Percentiles rank a stretch among this genome's conserved stretches.
Evolutionary conservation across 129 eudicot species (phyloP).

Genomic region (Flaveria trinervia): DNA sequence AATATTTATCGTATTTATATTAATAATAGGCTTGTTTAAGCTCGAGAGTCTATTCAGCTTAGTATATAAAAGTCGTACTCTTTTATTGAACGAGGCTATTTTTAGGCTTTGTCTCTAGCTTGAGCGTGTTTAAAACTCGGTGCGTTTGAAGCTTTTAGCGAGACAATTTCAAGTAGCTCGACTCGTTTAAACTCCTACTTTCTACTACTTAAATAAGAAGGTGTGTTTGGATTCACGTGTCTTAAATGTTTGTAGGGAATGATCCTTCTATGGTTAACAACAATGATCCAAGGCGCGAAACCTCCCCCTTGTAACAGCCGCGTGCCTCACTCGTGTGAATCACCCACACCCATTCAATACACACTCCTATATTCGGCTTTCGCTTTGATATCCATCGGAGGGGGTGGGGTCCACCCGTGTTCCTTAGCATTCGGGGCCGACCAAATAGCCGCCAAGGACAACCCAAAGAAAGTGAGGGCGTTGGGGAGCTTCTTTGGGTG

Average conservation of each 20-base stretch:
- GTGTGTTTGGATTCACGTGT: not conserved
- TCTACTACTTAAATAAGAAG: no score
- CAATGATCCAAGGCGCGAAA: conserved; percentile 55
- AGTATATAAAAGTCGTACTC: no score
- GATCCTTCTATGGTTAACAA: conserved; percentile 76
- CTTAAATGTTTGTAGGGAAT: conserved; percentile 51
- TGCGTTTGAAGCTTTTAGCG: no score
- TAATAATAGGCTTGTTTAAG: no score
- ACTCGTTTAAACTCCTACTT: not conserved
- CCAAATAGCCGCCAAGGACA: conserved; percentile 55
- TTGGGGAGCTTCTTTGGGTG: conserved; percentile 70
- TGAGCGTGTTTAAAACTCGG: no score
- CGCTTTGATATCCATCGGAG: conserved; percentile 76
- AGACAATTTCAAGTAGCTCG: not conserved
- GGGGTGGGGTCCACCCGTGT: conserved; percentile 82
- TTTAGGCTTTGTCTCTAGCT: no score
- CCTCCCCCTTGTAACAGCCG: conserved; percentile 51
- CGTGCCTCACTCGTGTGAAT: conserved; percentile 38
- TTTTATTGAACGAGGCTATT: no score
- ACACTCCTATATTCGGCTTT: conserved; percentile 53
- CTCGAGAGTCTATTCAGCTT: no score
- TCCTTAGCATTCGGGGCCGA: conserved; percentile 93
- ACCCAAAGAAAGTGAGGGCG: conserved; percentile 45
- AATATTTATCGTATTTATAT: no score
- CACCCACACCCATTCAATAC: conserved; percentile 53